Percentiles rank a stretch among this genome's conserved stretches.
Conservation (phyloP, 306 rosid genomes). For the Pyrus betulifolia region DNA sequence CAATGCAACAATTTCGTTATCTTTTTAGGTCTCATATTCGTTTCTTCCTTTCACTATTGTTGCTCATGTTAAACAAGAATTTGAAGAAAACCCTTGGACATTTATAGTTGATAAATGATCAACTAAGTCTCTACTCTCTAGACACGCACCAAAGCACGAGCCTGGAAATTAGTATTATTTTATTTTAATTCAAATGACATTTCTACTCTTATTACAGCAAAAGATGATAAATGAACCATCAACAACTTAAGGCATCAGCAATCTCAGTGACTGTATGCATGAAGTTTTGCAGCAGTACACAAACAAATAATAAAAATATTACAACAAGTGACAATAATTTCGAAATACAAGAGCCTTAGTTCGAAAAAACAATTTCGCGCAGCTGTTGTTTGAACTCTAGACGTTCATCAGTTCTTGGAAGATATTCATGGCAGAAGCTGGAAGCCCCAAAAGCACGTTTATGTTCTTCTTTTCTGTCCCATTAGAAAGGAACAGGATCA, state of each 20-base stretch:
- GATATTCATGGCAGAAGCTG: constrained; percentile 58
- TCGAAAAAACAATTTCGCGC: background rate
- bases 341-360: background rate
- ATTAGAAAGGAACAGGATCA: constrained; percentile 43
- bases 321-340: background rate
- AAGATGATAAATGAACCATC: background rate
- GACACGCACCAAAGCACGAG: no score
- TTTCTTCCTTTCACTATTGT: no score
- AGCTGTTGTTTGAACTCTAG: background rate
- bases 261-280: background rate
- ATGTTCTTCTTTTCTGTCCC: constrained; percentile 45
- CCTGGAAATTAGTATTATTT: no score
- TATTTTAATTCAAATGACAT: no score
- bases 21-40: no score
- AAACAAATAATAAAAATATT: background rate
- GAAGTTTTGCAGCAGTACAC: background rate
- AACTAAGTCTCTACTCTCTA: no score
- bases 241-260: background rate
- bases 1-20: no score
- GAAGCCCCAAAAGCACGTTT: constrained; percentile 71
- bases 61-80: no score
- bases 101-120: no score
- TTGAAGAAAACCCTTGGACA: no score
- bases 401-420: constrained; percentile 34
- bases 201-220: background rate